Conservation (phyloP, 257 asterid genomes). For the Misopates orontium region DNA sequence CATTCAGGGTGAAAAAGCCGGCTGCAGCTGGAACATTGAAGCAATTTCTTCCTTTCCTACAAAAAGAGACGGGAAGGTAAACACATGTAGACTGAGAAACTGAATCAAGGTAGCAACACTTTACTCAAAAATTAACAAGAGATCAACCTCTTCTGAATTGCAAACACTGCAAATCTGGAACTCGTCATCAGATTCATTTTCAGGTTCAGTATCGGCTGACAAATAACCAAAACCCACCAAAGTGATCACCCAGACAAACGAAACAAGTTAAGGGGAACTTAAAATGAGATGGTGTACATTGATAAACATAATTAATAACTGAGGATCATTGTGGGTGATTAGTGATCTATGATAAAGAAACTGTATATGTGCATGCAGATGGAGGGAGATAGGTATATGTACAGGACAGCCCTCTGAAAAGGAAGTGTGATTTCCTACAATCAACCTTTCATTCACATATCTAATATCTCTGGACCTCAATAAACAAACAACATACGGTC, state of each 20-base stretch:
- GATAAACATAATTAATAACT: neutral
- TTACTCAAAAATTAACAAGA: constrained; percentile 11
- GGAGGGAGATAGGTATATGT: constrained; percentile 7
- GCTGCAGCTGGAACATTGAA: constrained; percentile 90
- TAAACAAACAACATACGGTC: constrained; percentile 9
- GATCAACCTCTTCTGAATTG: constrained; percentile 78
- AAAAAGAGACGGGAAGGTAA: constrained; percentile 22
- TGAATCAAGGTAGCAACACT: neutral
- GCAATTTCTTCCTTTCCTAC: constrained; percentile 92
- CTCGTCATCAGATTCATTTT: constrained; percentile 89
- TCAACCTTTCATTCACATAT: constrained; percentile 11
- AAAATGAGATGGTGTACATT: constrained; percentile 4
- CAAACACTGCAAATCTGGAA: constrained; percentile 91
- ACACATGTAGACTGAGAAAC: neutral
- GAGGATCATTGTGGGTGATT: constrained; percentile 18
- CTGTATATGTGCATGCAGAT: neutral
- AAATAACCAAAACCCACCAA: constrained; percentile 22
- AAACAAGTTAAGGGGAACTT: neutral
- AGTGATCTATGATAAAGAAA: constrained; percentile 1
- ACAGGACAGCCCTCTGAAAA: constrained; percentile 5
- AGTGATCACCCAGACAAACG: constrained; percentile 9
- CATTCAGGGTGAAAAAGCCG: constrained; percentile 84
- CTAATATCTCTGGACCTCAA: constrained; percentile 21
- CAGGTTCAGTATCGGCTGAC: constrained; percentile 73
- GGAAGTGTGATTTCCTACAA: neutral